Conservation (phyloP, 306 rosid genomes). For the Quercus agrifolia region DNA sequence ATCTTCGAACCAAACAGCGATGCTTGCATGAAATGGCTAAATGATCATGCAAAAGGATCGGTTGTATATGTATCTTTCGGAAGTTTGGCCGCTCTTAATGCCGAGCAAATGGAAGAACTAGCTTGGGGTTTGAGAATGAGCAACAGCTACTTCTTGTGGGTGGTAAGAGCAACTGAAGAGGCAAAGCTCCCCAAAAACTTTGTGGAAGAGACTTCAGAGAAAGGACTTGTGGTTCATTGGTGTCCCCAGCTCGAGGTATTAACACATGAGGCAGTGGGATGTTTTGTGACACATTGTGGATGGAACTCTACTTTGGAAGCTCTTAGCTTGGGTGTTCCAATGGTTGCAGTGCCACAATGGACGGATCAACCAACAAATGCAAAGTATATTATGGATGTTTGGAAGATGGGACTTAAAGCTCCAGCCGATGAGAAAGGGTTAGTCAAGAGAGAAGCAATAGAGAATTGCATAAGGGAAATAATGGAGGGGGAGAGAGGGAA, state of each 20-base stretch:
- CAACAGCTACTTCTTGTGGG: background rate
- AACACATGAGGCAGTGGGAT: background rate
- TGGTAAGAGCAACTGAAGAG: background rate
- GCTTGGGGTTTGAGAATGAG: background rate
- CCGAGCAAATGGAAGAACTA: background rate
- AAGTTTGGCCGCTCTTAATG: background rate
- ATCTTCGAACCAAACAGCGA: conserved; percentile 31
- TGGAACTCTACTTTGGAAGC: background rate
- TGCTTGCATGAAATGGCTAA: conserved; percentile 35
- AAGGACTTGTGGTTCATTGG: background rate
- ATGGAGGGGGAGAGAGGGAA: background rate
- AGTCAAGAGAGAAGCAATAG: background rate
- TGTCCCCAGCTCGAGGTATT: background rate
- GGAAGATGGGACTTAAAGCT: background rate
- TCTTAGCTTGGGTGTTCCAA: background rate
- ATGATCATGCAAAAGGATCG: background rate
- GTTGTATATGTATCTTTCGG: background rate
- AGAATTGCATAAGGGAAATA: background rate
- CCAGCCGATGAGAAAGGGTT: background rate
- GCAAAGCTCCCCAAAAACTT: conserved; percentile 9
- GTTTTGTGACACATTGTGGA: background rate
- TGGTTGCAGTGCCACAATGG: background rate
- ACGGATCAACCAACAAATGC: background rate
- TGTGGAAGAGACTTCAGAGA: background rate
- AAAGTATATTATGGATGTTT: background rate